A percentile compares a stretch with the other conserved stretches of the same genome.
Conservation (phyloP, 2,329 filamentous ascomycete genomes). For the Fusarium sp. region DNA sequence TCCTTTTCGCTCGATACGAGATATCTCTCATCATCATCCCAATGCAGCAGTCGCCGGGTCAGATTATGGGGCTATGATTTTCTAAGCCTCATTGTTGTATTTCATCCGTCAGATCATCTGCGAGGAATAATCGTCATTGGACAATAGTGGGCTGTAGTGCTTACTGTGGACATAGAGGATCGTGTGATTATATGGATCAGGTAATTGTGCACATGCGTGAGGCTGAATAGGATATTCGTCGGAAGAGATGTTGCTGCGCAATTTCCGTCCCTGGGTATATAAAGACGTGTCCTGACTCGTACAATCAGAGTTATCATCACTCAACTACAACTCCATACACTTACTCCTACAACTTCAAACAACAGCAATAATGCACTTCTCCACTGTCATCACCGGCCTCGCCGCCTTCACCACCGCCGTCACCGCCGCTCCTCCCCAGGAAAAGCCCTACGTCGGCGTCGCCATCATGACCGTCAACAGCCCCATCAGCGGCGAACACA, state of each 20-base stretch:
- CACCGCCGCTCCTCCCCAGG: constrained; percentile 3
- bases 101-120: neutral
- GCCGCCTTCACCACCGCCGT: neutral
- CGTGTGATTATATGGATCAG: neutral
- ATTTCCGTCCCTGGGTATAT: neutral
- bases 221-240: rapidly evolving
- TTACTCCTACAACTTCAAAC: neutral
- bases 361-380: constrained; percentile 11
- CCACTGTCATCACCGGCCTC: neutral
- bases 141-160: neutral
- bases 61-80: neutral
- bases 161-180: neutral
- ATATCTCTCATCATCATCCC: neutral
- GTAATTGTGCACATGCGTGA: neutral
- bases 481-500: neutral
- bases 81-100: neutral
- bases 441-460: neutral
- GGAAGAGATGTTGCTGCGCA: rapidly evolving
- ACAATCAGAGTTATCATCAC: too few species aligned
- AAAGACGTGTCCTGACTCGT: rapidly evolving
- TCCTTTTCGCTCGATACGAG: neutral
- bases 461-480: constrained; percentile 14
- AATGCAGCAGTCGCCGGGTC: neutral
- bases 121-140: rapidly evolving
- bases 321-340: neutral